These are phyloP conservation scores for Solanum chilense DNA, from an alignment of 257 asterid species.

Conservation along the genomic window DNA sequence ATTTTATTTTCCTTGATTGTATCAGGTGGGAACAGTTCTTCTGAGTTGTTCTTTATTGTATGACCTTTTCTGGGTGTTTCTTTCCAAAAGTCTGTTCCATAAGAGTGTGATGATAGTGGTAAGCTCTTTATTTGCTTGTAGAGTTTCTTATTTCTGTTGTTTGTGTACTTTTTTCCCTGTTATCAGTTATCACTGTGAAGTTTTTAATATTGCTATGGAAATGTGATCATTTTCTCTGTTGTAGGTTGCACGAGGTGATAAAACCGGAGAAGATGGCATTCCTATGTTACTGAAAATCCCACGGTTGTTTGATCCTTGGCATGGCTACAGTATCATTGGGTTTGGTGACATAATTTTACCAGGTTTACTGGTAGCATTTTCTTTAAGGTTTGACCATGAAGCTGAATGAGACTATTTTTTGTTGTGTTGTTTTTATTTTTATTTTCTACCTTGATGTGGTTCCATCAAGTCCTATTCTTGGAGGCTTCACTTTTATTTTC, in stretches of 20 bases:
- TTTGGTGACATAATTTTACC: conserved; percentile 91
- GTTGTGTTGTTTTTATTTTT: background rate
- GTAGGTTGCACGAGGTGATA: conserved; percentile 93
- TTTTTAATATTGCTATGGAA: background rate
- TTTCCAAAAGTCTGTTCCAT: conserved; percentile 81
- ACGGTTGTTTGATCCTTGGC: conserved; percentile 96
- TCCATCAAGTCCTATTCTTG: background rate
- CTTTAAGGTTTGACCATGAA: conserved; percentile 27
- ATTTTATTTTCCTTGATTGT: conserved; percentile 4
- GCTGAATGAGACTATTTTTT: background rate
- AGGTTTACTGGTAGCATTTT: conserved; percentile 68
- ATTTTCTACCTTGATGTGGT: background rate
- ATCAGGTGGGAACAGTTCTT: conserved; percentile 94
- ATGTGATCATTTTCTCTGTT: background rate
- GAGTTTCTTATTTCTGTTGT: background rate
- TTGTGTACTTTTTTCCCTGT: background rate
- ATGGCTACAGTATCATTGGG: conserved; percentile 87
- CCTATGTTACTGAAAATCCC: conserved; percentile 93
- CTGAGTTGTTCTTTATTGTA: conserved; percentile 85
- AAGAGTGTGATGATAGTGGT: conserved; percentile 99
- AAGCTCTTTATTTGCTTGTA: conserved; percentile 7
- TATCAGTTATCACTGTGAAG: background rate
- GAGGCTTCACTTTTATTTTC: background rate
- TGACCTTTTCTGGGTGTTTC: conserved; percentile 94
- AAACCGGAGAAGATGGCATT: conserved; percentile 94